Conservation (phyloP, 2,329 filamentous ascomycete genomes). For the Didymella keratinophila region DNA sequence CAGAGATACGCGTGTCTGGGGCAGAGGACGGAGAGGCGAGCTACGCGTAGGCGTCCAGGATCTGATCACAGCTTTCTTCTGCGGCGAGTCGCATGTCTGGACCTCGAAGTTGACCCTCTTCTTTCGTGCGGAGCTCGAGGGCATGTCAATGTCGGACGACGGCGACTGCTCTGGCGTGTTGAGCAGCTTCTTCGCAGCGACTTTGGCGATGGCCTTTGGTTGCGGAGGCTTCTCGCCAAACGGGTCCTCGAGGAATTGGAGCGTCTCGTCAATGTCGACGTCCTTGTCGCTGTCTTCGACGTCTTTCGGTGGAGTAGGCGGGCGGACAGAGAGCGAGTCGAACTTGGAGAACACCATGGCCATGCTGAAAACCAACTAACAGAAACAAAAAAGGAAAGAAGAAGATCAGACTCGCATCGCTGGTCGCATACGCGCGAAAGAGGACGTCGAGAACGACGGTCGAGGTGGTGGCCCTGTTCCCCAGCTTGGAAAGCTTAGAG, state of each 20-base stretch:
- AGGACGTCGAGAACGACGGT: slow-evolving; percentile 23
- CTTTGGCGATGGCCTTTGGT: slow-evolving; percentile 29
- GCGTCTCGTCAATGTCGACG: slow-evolving; percentile 50
- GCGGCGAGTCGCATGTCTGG: slow-evolving; percentile 65
- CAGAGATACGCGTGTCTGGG: slow-evolving; percentile 60
- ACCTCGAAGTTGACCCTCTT: slow-evolving; percentile 68
- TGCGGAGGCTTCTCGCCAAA: slow-evolving; percentile 46
- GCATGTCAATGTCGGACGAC: slow-evolving; percentile 50
- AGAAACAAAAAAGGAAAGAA: slow-evolving; percentile 31
- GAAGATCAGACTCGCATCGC: slow-evolving; percentile 37
- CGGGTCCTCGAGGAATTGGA: slow-evolving; percentile 54
- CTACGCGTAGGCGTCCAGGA: slow-evolving; percentile 48
- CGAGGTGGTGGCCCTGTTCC: slow-evolving; percentile 21
- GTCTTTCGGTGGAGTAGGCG: slow-evolving; percentile 65
- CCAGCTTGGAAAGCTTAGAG: slow-evolving; percentile 20
- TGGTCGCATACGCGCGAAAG: slow-evolving; percentile 15
- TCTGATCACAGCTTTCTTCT: slow-evolving; percentile 48
- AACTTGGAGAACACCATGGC: slow-evolving; percentile 54
- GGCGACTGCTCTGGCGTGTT: slow-evolving; percentile 55
- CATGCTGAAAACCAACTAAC: slow-evolving; percentile 42
- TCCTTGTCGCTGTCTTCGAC: slow-evolving; percentile 46
- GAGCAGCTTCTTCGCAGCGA: slow-evolving; percentile 33
- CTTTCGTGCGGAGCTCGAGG: slow-evolving; percentile 46
- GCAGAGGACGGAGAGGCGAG: slow-evolving; percentile 57
- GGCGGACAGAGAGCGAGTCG: slow-evolving; percentile 59